These are phyloP conservation scores for Didymella pinodella DNA, from an alignment of 2,329 filamentous ascomycete species.

Conservation along the genomic window DNA sequence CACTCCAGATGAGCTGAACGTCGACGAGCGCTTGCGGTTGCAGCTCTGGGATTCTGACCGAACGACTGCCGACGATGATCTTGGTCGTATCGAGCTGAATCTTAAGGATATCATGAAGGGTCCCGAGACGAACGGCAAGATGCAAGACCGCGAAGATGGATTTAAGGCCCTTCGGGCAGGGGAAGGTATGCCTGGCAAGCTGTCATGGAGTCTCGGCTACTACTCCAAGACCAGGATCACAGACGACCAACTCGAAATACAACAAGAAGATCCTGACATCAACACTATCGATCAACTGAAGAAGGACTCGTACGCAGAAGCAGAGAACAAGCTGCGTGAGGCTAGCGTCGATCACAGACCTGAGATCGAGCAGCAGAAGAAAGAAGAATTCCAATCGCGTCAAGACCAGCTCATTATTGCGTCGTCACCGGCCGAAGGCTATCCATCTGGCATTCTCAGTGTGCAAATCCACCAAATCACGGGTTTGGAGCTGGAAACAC, in stretches of 20 bases:
- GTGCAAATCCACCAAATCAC: slow-evolving; percentile 78
- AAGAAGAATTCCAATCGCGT: slow-evolving; percentile 67
- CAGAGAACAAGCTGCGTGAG: slow-evolving; percentile 71
- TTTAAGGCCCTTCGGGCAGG: slow-evolving; percentile 71
- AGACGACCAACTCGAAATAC: slow-evolving; percentile 66
- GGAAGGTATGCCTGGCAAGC: slow-evolving; percentile 72
- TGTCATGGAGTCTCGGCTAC: slow-evolving; percentile 76
- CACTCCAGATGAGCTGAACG: slow-evolving; percentile 74
- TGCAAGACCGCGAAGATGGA: slow-evolving; percentile 69
- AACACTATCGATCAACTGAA: slow-evolving; percentile 66
- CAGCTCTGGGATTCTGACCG: slow-evolving; percentile 81
- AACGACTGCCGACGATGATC: slow-evolving; percentile 75
- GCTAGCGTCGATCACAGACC: slow-evolving; percentile 65
- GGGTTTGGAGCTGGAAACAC: slow-evolving; percentile 67
- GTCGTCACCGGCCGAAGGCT: slow-evolving; percentile 68
- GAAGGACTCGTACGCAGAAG: slow-evolving; percentile 61
- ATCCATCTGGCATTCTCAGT: slow-evolving; percentile 71
- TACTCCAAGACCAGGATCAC: slow-evolving; percentile 72
- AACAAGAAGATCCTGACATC: slow-evolving; percentile 67
- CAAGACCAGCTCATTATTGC: slow-evolving; percentile 72
- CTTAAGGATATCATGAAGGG: slow-evolving; percentile 70
- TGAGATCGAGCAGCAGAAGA: slow-evolving; percentile 73
- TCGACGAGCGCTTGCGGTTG: slow-evolving; percentile 71
- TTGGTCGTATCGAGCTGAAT: slow-evolving; percentile 75
- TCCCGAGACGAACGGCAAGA: slow-evolving; percentile 65